Base-by-base conservation (phyloP, 805 yeast genomes). In the Saccharomycopsis microspora region DNA sequence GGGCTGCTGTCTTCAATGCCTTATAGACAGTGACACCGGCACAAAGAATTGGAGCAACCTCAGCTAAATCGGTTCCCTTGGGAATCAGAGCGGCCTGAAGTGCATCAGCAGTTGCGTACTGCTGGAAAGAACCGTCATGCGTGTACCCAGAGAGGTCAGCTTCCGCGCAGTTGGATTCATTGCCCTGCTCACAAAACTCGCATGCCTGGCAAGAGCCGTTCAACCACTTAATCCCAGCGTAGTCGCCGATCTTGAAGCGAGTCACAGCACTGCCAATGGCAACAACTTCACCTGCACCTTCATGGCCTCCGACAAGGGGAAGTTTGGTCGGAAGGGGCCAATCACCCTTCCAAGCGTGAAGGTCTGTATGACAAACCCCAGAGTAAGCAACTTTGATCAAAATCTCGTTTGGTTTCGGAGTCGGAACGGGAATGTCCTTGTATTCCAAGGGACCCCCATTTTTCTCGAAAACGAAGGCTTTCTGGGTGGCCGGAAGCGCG, bases 41-140 rank as follows among this genome's bases (percentile, higher is more conserved):
- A 66, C 82, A 76, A 55, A 76, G 64, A 49, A 76, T 69, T 34
- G 82, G 82, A 8, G 94, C 79, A 48, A 78, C 76, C 51, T 69
- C 70, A 36, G 89, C 88, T 57, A 85, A 72, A 60, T 86, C 87
- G 32, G 83, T 69, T 44, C 79, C 82, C 58, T 73, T 60, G 43
- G 93, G 87, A 56, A 85, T 75, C 53, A 71, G 68, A n/a, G 94
- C 93, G 33, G 93, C 94, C 61, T 85, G 93, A 44, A 82, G 71
- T 30, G 90, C 88, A 64, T 85, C 88, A 35, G 89, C 94, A 40
- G 89, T 79, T 36, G 89, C 90, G 62, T 83, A 85, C 67, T 85
- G 85, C 66, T 86, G 94, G 78, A 86, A 85, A 19, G 93, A 78
- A 53, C 95, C 80, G 55, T 74, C 78, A 53, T 72, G 77, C 9